Evolutionary conservation across 768 basidiomycete genomes (phyloP), one percentile per base, ranked within the genome.

Genomic region (Suillus hirtellus): DNA sequence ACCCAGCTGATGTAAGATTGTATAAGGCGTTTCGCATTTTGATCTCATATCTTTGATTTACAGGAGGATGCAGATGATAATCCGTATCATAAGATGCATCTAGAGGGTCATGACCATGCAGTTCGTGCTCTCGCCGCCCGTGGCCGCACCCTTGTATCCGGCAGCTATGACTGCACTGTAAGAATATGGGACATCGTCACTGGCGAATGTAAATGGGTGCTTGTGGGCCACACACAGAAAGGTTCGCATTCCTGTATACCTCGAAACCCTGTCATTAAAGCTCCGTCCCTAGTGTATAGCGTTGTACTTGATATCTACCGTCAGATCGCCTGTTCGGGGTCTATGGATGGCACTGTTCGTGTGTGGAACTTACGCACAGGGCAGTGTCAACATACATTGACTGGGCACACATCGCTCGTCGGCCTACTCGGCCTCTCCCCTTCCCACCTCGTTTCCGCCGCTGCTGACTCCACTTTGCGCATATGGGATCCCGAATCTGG

Each of bases 341-440:
- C 96, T 4, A 96, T 98, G 96, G 96, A 99, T 75, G 92, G 94
- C 53, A 96, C 94, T 2, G 96, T 99, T 65, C 92, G 93, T 56
- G 87, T 99, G 42, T 99, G 96, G 96, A 90, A 92, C 68, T 80
- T 96, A 42, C 84, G 82, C 59, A 93, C 84, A 2, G 96, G 96
- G 0, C 82, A 88, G 70, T 92, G 89, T 64, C 82, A 88, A 38
- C 88, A 93, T 70, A 87, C 88, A 3, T 81, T 99, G 27, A 88
- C 89, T 5, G 96, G 96, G 0, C 96, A 99, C 71, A 95, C 92
- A 0, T 96, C 95, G 3, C 87, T 99, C 56, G 96, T 99, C 49
- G 97, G 97, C 11, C 82, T 99, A 0, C 83, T 99, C 1, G 94
- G 93, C 4, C 82, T 96, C 27, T 96, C 95, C 2, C 86, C 94